These are phyloP conservation scores for Colletotrichum theobromicola DNA, from an alignment of 2,329 filamentous ascomycete genomes.

Conservation along the genomic window DNA sequence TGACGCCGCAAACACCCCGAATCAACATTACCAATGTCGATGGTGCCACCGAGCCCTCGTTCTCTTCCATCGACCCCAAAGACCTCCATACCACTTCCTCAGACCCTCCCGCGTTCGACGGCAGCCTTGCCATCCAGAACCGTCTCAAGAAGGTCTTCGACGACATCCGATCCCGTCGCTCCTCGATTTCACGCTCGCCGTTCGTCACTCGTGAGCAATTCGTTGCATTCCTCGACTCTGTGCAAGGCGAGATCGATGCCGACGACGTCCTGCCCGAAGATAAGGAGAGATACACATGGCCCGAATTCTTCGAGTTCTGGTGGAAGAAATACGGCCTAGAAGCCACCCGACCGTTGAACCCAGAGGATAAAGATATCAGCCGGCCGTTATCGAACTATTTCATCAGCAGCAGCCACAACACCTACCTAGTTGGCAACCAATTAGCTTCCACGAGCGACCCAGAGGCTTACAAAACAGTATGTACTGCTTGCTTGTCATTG, in stretches of 20 bases:
- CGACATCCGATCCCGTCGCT: slow-evolving; percentile 41
- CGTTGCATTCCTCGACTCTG: slow-evolving; percentile 51
- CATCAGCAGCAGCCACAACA: slow-evolving; percentile 95
- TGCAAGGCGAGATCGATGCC: slow-evolving; percentile 50
- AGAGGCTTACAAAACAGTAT: slow-evolving; percentile 77
- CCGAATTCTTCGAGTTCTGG: slow-evolving; percentile 58
- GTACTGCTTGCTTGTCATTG: slow-evolving; percentile 30
- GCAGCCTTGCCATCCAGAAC: slow-evolving; percentile 54
- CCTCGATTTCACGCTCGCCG: slow-evolving; percentile 30
- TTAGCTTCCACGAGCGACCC: slow-evolving; percentile 78
- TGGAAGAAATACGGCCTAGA: slow-evolving; percentile 46
- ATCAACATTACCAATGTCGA: slow-evolving; percentile 24
- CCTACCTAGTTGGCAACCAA: slow-evolving; percentile 88
- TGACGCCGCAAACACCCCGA: slow-evolving; percentile 17
- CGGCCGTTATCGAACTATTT: slow-evolving; percentile 87
- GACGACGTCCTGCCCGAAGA: slow-evolving; percentile 32
- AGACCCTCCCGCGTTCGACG: slow-evolving; percentile 36
- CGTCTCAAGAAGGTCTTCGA: slow-evolving; percentile 55
- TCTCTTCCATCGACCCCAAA: slow-evolving; percentile 15
- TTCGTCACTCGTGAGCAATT: slow-evolving; percentile 43
- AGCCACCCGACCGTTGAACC: slow-evolving; percentile 46
- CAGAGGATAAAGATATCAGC: slow-evolving; percentile 59
- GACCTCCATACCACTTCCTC: not conserved
- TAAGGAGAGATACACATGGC: slow-evolving; percentile 47
- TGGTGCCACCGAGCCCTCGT: slow-evolving; percentile 9